phyloP scores from a whole-genome alignment of 129 eudicot species.

The Glebionis coronaria region DNA sequence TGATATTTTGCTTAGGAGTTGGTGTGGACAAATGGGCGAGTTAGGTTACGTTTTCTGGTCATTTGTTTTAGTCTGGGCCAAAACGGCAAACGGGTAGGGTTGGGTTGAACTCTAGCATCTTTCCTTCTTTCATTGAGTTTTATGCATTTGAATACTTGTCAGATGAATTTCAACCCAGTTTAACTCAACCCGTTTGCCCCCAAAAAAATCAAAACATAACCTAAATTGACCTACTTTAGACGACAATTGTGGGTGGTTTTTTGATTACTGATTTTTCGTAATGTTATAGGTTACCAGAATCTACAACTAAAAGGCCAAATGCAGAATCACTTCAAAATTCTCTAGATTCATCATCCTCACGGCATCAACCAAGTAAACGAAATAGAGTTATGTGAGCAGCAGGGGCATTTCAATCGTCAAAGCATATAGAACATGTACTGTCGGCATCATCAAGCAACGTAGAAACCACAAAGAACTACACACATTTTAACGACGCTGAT shows the following conservation, averaged over 20 bases:
- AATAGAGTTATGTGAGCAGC: constrained; percentile 25
- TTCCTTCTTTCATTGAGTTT: too few species aligned
- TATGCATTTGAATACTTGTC: too few species aligned
- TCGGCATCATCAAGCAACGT: not conserved
- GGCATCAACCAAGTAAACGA: constrained; percentile 36
- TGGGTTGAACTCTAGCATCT: too few species aligned
- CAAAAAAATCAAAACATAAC: too few species aligned
- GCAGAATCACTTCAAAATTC: constrained; percentile 31
- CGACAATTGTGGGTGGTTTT: not conserved
- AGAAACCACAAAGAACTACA: too few species aligned
- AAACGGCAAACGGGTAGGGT: too few species aligned
- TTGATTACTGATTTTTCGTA: not conserved
- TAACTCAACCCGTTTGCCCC: not conserved
- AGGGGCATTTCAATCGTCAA: not conserved
- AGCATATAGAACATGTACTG: not conserved
- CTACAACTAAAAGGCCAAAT: constrained; percentile 9
- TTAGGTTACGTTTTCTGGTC: not conserved
- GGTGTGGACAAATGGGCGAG: too few species aligned
- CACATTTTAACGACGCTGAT: constrained; percentile 16
- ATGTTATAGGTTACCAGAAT: constrained; percentile 7
- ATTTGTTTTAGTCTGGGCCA: not conserved
- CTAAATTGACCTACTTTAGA: too few species aligned
- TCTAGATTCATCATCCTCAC: constrained; percentile 32
- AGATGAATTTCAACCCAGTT: not conserved
- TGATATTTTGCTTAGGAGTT: too few species aligned